phyloP scores from a whole-genome alignment of 768 basidiomycete species.

The Suillus placidus region DNA sequence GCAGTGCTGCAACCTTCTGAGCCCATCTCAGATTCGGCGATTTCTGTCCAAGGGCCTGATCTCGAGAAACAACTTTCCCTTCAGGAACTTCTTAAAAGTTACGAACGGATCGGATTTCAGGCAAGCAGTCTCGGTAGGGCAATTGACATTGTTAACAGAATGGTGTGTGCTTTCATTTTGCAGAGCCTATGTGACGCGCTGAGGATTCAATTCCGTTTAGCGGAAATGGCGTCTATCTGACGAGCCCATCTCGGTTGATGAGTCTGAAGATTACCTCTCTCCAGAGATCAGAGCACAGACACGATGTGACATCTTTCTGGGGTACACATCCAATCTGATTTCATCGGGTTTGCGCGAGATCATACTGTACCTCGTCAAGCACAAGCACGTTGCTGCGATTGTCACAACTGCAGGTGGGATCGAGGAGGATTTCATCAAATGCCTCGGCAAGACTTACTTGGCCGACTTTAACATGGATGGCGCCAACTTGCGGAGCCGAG shows the following conservation, averaged over 20 bases:
- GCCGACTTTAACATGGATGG: constrained; percentile 94
- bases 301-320: constrained; percentile 89
- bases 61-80: constrained; percentile 73
- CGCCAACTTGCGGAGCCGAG: constrained; percentile 78
- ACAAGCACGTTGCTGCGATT: constrained; percentile 84
- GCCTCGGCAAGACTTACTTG: constrained; percentile 94
- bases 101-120: constrained; percentile 94
- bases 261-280: constrained; percentile 64
- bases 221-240: constrained; percentile 88
- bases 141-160: constrained; percentile 88
- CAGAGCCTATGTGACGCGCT: background rate
- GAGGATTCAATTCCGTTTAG: constrained; percentile 41
- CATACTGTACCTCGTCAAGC: constrained; percentile 89
- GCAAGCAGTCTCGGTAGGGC: constrained; percentile 91
- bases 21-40: constrained; percentile 62
- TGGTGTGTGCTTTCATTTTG: constrained; percentile 55
- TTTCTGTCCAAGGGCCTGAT: constrained; percentile 85
- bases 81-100: constrained; percentile 70
- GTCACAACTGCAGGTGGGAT: constrained; percentile 99
- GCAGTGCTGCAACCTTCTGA: constrained; percentile 81
- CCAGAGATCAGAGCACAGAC: constrained; percentile 66
- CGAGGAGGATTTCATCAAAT: constrained; percentile 99
- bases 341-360: constrained; percentile 96
- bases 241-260: constrained; percentile 72
- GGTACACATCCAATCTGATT: constrained; percentile 98